Base-by-base conservation (phyloP, 805 yeast species). In the Metschnikowia arizonensis region DNA sequence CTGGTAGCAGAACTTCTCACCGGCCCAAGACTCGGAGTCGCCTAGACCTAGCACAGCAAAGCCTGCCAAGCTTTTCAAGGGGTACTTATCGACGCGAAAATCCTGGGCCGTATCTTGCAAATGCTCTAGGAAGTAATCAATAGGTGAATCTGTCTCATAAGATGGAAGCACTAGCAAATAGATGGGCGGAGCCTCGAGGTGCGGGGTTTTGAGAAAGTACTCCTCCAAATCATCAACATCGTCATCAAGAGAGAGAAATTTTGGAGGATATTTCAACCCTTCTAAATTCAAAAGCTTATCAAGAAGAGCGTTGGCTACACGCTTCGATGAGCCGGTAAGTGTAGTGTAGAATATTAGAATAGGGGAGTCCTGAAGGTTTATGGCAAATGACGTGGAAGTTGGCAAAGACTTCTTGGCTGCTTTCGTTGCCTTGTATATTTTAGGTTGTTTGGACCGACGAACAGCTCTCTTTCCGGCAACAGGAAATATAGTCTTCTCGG, bases 71-170 rank as follows among this genome's bases (percentile, higher is more conserved):
- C 73, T 65, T 25, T 77, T 69, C 55, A 89, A 68, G 3, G 97
- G 96, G 52, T 79, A 82, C 50, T 86, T 86, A 59, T 88, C 96
- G 28, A 89, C 78, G 53, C 97, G 74, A 68, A 88, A 88, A 62
- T 89, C 97, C 50, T 83, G 83, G 49, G 79, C 79, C 1, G 95
- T 88, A 45, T 89, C 97, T 50, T 79, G 74, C 53, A 89, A 69
- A 35, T 86, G 81, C 56, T 87, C 95, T 46, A 89, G 68, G 62
- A 88, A 88, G 59, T 81, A 90, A 63, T 89, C 97, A 26, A 90
- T 74, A 11, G 97, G 97, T 1, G 95, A 86, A 62, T 89, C 97
- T 0, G 90, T 85, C 53, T 88, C 97, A 60, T 89, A 89, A 0
- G 96, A 88, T 1, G 97, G 97, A 26, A 89, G 69, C 12, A 89